Evolutionary conservation across 176 grass and related monocot species (phyloP), one percentile per base, ranked within the genome.

Genomic region (Lolium rigidum): DNA sequence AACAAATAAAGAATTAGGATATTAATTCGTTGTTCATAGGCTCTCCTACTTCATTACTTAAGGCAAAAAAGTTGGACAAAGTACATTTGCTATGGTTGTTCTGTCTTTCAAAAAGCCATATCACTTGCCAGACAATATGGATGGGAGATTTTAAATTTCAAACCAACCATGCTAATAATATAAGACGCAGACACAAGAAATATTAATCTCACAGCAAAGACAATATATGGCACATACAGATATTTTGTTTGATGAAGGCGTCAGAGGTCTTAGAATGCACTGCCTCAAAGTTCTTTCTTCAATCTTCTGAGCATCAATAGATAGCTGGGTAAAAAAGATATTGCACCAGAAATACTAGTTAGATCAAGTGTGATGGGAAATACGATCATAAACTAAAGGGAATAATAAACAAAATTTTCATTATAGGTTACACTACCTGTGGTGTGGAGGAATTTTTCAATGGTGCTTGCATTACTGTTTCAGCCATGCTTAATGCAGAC

Each of bases 401-500:
- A 73, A 24, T 11, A 44, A 7, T 37, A 87, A 68, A 56, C 37
- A 58, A 52, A 65, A 21, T 68, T 39, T 51, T 81, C 17, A 78
- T 61, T 68, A 75, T 75, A 51, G 22, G 25, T 74, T 75, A 57
- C 25, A 60, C 48, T 72, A 95, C 94, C 94, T 93, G 94, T 11
- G 88, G 93, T 37, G 82, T 12, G 7, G 86, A 91, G 48, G 71
- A 84, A 79, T 71, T 77, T 75, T 80, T 88, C 62, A 90, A 72
- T n/a, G 94, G 94, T 0, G 81, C 63, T 56, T 95, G 94, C 85
- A 90, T 90, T 26, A 95, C 84, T 77, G 94, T 90, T 87, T 93
- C 89, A 60, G 91, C 91, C 94, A 93, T 94, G 78, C 83, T 94
- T 91, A 94, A 87, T 21, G 77, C 51, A 57, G 60, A 71, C 9